Base-by-base conservation (phyloP, 1,284 basidiomycete species). In the Pseudozyma sp. region DNA sequence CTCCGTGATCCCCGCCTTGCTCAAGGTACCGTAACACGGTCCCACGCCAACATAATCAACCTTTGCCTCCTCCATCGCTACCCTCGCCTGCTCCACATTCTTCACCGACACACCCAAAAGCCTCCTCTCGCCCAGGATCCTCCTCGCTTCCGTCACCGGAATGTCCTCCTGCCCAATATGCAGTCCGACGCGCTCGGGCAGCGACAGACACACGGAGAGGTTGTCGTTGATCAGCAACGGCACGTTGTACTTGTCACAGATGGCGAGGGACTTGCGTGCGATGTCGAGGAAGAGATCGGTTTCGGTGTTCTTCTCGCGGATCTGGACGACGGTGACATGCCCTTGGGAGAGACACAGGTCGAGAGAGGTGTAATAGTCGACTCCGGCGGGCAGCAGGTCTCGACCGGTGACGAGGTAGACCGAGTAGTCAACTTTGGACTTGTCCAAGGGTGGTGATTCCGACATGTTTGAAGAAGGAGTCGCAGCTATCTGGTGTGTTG, bases 111-210 rank as follows among this genome's bases (percentile, higher is more conserved):
- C 88, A 1, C 95, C 95, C 44, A 98, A 89, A 69, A 97, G 88
- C 0, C 90, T 87, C 17, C 88, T 88, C 0, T 87, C 81, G 0
- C 93, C 93, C 0, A 97, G 87, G 24, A 79, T 59, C 11, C 57
- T 34, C 14, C 82, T 90, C 0, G 92, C 94, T 31, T 90, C 81
- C 3, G 86, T 74, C 1, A 93, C 87, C 2, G 92, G 90, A 88
- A 95, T 92, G 83, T 98, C 95, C 0, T 90, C 89, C 86, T 98
- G 95, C 4, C 95, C 95, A 52, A 98, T 87, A 81, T 98, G 95
- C 10, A 97, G 90, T 6, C 93, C 94, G 51, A 90, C 89, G 2
- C 90, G 91, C 9, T 84, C 84, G 52, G 81, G 76, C 1, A 84
- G 75, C 7, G 72, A 68, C 4, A 77, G 66, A 14, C 76, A 78